Conservation (phyloP, 1,284 basidiomycete genomes). For the Caloboletus firmus region DNA sequence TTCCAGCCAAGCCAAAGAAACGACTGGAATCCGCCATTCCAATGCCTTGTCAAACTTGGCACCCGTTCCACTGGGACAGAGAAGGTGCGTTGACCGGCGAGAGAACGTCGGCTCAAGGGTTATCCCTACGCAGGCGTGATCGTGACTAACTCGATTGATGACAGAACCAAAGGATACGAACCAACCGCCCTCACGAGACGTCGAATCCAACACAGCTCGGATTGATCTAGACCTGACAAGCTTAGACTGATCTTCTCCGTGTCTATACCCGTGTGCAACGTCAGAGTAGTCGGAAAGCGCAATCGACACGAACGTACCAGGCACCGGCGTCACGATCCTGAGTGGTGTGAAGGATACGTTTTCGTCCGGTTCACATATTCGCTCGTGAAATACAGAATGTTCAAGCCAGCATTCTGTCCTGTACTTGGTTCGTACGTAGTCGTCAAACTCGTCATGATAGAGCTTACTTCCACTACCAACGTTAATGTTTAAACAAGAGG, state of each 20-base stretch:
- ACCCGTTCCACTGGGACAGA: constrained; percentile 68
- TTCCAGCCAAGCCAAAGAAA: constrained; percentile 63
- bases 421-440: constrained; percentile 49
- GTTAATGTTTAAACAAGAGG: too few species aligned
- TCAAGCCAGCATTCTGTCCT: constrained; percentile 85
- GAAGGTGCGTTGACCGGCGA: constrained; percentile 62
- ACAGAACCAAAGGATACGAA: constrained; percentile 29
- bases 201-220: constrained; percentile 58
- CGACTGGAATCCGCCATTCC: constrained; percentile 67
- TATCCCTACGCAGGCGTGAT: constrained; percentile 44
- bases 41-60: constrained; percentile 70
- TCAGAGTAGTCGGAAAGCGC: constrained; percentile 1
- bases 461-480: constrained; percentile 65
- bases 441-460: constrained; percentile 52
- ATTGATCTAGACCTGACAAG: constrained; percentile 68
- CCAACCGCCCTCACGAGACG: constrained; percentile 66
- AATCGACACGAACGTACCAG: constrained; percentile 39
- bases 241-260: constrained; percentile 56
- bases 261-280: constrained; percentile 34
- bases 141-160: not conserved
- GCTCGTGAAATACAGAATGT: constrained; percentile 67
- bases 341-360: constrained; percentile 66
- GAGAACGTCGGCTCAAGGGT: constrained; percentile 58
- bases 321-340: constrained; percentile 49
- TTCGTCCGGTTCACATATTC: constrained; percentile 57